These are phyloP conservation scores for Populus tremula DNA, from an alignment of 345 rosid species.

Conservation along the genomic window DNA sequence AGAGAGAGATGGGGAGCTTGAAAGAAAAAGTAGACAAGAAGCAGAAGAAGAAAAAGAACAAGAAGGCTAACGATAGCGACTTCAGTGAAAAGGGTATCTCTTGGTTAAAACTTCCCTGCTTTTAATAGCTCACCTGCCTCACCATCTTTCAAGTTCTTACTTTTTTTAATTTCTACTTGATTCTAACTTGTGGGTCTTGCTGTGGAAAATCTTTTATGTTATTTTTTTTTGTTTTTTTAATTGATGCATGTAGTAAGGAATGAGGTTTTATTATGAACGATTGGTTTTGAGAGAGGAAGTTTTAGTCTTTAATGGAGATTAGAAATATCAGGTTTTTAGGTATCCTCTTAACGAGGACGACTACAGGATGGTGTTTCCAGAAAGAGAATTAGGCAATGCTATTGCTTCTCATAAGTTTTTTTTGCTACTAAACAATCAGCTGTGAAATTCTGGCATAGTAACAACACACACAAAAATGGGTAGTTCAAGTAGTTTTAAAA, in stretches of 20 bases:
- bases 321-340: background rate
- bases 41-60: background rate
- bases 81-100: constrained; percentile 7
- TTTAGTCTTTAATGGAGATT: background rate
- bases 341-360: background rate
- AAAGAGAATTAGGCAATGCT: background rate
- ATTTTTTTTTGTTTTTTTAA: background rate
- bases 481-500: background rate
- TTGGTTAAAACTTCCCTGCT: background rate
- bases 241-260: background rate
- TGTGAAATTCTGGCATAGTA: background rate
- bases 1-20: constrained; percentile 11
- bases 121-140: background rate
- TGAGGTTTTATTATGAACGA: background rate
- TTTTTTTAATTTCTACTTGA: background rate
- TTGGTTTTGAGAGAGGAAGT: background rate
- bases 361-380: background rate
- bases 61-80: background rate
- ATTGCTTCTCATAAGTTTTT: background rate
- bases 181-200: background rate
- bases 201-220: background rate
- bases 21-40: constrained; percentile 2
- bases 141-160: background rate
- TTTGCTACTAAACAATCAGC: background rate
- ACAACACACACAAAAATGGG: background rate